Evolutionary conservation across 495 filamentous ascomycete genomes (phyloP), one percentile per base, ranked within the genome.

Genomic region (Lophium mytilinum): DNA sequence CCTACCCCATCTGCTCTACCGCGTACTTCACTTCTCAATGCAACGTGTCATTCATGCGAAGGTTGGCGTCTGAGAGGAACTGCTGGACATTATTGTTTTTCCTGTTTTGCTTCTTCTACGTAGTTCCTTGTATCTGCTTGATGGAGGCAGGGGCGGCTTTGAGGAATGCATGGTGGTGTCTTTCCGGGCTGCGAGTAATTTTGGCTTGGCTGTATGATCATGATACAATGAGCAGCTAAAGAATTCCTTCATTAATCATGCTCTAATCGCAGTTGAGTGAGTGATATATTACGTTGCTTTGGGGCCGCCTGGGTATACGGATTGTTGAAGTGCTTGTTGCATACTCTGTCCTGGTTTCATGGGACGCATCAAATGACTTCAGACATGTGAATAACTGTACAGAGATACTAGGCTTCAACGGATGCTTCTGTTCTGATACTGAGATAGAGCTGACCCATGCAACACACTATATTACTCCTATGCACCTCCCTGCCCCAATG

Each of bases 31-130:
- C 52, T 55, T 40, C 47, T 12, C 47, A 41, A 57, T 56, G 52
- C 30, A 63, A 63, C 54, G 61, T 53, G 33, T 30, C 24, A 30
- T 56, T 52, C 49, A 52, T 40, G 15, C 49, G 49, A 52, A 36
- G 34, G 53, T 60, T 53, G 57, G 61, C 57, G 61, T 60, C 42
- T 43, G 53, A 52, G 57, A 57, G 54, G 45, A 55, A 24, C 46
- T 37, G 35, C 30, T 52, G 54, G 55, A 50, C 49, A 55, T 10
- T 8, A 39, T 45, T 51, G 40, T 9, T 43, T 19, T 50, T 54
- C 19, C 36, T 17, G 21, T 43, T 48, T 36, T 30, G 50, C 57
- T 30, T 58, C 35, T 54, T 19, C 24, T 30, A 30, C 24, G 24
- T 55, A 17, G 37, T 34, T 56, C 53, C 52, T 51, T 52, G 51